Conservation (phyloP, 352 stramenopile genomes). For the Aphanomyces euteiches region DNA sequence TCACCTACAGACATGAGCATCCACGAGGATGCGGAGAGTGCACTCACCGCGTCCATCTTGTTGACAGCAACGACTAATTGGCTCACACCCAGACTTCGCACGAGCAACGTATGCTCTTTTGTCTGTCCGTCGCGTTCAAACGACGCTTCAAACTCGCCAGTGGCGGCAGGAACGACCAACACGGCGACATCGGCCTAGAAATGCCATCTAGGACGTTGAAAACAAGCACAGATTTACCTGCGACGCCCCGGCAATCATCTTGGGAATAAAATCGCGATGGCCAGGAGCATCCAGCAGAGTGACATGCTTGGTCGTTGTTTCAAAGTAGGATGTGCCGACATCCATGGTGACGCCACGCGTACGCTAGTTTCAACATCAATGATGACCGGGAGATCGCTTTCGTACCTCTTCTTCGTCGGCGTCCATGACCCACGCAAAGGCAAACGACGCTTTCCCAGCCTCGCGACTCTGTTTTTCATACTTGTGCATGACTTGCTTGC, state of each 20-base stretch:
- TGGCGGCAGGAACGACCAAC: conserved; percentile 92
- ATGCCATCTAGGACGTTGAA: no score
- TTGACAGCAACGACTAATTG: conserved; percentile 97
- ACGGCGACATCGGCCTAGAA: conserved; percentile 81
- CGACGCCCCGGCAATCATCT: conserved; percentile 95
- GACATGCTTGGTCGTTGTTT: conserved; percentile 87
- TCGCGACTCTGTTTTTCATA: conserved; percentile 88
- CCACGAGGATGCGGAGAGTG: conserved; percentile 23
- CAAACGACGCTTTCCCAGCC: conserved; percentile 93
- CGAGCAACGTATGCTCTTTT: conserved; percentile 96
- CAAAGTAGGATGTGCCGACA: conserved; percentile 91
- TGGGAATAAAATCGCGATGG: conserved; percentile 96
- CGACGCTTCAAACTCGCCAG: conserved; percentile 93
- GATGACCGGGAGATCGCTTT: background rate
- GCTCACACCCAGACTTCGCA: conserved; percentile 90
- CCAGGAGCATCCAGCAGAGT: conserved; percentile 96
- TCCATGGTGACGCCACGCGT: conserved; percentile 98
- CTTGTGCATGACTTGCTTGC: conserved; percentile 86
- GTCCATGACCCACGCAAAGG: conserved; percentile 94
- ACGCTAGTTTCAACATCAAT: conserved; percentile 65
- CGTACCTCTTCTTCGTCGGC: conserved; percentile 70
- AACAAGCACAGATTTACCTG: conserved; percentile 35
- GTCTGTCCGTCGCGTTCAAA: conserved; percentile 95
- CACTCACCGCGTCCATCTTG: conserved; percentile 93
- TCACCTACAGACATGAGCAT: conserved; percentile 35